phyloP scores from a whole-genome alignment of 345 rosid genomes.

The Eucalyptus paniculata region DNA sequence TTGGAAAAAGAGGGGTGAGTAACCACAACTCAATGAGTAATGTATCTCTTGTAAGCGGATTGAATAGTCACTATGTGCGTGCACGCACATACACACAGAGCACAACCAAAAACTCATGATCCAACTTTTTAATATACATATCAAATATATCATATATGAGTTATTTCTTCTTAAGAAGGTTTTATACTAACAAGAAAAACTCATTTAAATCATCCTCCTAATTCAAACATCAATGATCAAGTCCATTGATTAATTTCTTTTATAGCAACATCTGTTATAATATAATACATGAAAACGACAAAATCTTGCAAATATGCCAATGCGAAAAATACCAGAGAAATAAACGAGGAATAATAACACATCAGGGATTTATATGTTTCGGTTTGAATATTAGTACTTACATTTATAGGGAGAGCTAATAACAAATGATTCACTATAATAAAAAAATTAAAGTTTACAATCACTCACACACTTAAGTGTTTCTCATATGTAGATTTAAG shows the following conservation, averaged over 20 bases:
- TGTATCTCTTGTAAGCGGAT: not conserved
- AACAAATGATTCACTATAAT: rapidly evolving
- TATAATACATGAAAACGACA: rapidly evolving
- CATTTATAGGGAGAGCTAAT: rapidly evolving
- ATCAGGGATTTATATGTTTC: rapidly evolving
- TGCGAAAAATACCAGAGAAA: rapidly evolving
- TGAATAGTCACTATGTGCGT: rapidly evolving
- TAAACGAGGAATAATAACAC: rapidly evolving
- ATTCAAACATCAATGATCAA: not conserved
- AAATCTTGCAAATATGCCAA: too few species aligned
- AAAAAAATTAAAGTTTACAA: too few species aligned
- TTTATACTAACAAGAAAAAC: too few species aligned
- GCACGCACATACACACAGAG: too few species aligned
- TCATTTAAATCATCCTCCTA: not conserved
- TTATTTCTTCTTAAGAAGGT: too few species aligned
- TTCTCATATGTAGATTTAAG: rapidly evolving
- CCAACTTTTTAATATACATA: too few species aligned
- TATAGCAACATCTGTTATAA: too few species aligned
- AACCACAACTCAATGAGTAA: rapidly evolving
- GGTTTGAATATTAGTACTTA: rapidly evolving
- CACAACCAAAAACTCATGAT: too few species aligned
- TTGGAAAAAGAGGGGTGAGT: too few species aligned
- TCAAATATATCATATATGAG: too few species aligned
- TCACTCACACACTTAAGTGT: rapidly evolving
- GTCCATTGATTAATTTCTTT: too few species aligned